Evolutionary conservation across 306 rosid species (phyloP).

Genomic region (Vigna nakashimae): DNA sequence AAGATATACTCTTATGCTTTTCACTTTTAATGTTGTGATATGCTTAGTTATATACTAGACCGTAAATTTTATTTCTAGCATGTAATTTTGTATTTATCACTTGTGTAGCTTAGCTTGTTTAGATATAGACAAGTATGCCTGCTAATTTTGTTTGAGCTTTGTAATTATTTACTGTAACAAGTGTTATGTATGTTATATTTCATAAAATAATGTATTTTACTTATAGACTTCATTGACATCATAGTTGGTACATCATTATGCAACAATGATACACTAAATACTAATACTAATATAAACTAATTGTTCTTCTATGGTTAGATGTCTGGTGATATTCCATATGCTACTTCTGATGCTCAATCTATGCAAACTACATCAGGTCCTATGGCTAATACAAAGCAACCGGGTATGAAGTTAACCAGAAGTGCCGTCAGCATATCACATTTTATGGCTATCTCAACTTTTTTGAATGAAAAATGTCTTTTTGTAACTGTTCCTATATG

Average conservation of each 20-base stretch:
- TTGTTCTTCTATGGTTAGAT: conserved; percentile 52
- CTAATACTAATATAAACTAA: conserved; percentile 2
- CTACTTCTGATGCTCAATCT: conserved; percentile 82
- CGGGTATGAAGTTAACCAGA: conserved; percentile 61
- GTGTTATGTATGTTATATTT: conserved; percentile 2
- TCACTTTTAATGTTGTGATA: conserved; percentile 16
- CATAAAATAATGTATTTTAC: not conserved
- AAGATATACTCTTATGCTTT: not conserved
- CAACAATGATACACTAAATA: not conserved
- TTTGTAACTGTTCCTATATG: conserved; percentile 61
- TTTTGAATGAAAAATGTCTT: conserved; percentile 22
- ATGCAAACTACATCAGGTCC: conserved; percentile 83
- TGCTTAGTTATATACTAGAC: not conserved
- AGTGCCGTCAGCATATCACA: conserved; percentile 16
- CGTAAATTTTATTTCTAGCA: not conserved
- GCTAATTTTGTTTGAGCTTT: conserved; percentile 10
- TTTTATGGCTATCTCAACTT: conserved; percentile 39
- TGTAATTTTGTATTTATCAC: not conserved
- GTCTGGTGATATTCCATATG: conserved; percentile 86
- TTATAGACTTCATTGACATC: conserved; percentile 15
- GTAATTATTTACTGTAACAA: conserved; percentile 1
- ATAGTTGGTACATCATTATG: conserved; percentile 10
- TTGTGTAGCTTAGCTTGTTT: not conserved
- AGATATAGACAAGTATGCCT: conserved; percentile 7
- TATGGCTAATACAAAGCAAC: conserved; percentile 64